Percentiles rank a stretch among this genome's conserved stretches.
These are phyloP conservation scores for Lepidium sativum DNA, from an alignment of 345 rosid species.

Conservation along the genomic window DNA sequence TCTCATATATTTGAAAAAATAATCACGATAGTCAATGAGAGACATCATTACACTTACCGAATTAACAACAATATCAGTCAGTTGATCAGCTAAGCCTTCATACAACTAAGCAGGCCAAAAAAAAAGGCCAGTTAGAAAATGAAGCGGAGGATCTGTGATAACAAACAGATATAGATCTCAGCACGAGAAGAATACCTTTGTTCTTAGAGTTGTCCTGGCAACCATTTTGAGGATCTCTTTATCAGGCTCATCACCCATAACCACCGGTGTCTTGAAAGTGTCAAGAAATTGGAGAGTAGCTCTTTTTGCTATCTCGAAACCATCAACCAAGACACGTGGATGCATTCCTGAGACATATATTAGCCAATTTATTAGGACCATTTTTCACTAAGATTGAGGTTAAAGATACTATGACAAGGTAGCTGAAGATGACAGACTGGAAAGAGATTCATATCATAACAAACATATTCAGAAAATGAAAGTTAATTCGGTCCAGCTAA, in stretches of 20 bases:
- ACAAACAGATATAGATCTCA: slow-evolving; percentile 5
- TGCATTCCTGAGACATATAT: slow-evolving; percentile 64
- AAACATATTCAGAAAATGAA: neutral
- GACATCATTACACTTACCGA: slow-evolving; percentile 41
- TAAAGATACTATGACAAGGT: neutral
- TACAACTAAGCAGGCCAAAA: slow-evolving; percentile 42
- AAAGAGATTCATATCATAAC: neutral
- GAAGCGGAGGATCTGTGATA: neutral
- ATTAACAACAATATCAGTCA: slow-evolving; percentile 83
- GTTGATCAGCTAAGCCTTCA: slow-evolving; percentile 87
- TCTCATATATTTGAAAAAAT: neutral
- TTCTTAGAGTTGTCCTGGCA: slow-evolving; percentile 86
- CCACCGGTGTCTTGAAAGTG: slow-evolving; percentile 88
- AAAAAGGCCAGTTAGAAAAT: neutral
- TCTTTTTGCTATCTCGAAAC: slow-evolving; percentile 90
- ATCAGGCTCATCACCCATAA: slow-evolving; percentile 93
- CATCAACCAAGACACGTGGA: slow-evolving; percentile 98
- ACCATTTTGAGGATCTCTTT: slow-evolving; percentile 94
- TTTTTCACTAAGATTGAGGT: neutral
- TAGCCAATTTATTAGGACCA: neutral
- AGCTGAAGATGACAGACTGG: neutral
- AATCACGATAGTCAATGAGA: neutral
- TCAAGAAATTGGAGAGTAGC: slow-evolving; percentile 92
- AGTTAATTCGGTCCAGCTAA: neutral
- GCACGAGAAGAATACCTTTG: slow-evolving; percentile 51